A percentile compares a stretch with the other conserved stretches of the same genome.
Conservation (phyloP, 2,329 filamentous ascomycete genomes). For the Trichoderma sp. region DNA sequence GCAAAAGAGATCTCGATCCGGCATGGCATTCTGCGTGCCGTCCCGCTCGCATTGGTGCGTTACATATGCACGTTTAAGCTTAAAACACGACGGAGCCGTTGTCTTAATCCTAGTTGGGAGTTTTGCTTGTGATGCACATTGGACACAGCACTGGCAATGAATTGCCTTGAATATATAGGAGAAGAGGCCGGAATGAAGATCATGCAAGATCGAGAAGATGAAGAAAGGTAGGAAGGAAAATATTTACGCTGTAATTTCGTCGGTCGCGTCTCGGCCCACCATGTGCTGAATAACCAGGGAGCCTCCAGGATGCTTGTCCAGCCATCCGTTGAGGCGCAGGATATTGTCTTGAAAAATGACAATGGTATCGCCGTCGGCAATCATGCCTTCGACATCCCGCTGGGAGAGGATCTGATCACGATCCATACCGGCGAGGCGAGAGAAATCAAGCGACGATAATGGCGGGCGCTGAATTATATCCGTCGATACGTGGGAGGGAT, state of each 20-base stretch:
- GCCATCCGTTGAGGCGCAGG: constrained; percentile 83
- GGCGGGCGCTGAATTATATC: neutral
- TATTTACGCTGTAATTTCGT: constrained; percentile 80
- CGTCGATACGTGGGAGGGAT: neutral
- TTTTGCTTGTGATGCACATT: neutral
- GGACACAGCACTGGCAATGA: neutral
- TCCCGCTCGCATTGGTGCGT: neutral
- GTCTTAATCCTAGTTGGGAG: neutral
- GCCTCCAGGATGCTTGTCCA: constrained; percentile 87
- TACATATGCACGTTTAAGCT: constrained; percentile 8
- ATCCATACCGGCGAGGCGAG: constrained; percentile 3
- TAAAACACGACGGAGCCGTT: constrained; percentile 14
- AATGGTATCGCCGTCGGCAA: constrained; percentile 75
- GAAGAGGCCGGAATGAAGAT: too few species aligned
- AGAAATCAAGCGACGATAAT: neutral
- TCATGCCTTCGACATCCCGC: constrained; percentile 60
- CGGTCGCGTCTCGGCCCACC: constrained; percentile 89
- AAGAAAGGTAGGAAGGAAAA: constrained; percentile 22
- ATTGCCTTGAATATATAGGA: neutral
- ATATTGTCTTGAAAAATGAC: constrained; percentile 79
- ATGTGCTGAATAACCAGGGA: constrained; percentile 89
- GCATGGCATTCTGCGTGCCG: neutral
- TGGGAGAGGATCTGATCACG: constrained; percentile 9
- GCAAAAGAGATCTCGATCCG: constrained; percentile 4
- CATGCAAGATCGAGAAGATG: neutral